These are phyloP conservation scores for Leptographium galeiforme DNA, from an alignment of 2,329 filamentous ascomycete genomes.

Conservation along the genomic window DNA sequence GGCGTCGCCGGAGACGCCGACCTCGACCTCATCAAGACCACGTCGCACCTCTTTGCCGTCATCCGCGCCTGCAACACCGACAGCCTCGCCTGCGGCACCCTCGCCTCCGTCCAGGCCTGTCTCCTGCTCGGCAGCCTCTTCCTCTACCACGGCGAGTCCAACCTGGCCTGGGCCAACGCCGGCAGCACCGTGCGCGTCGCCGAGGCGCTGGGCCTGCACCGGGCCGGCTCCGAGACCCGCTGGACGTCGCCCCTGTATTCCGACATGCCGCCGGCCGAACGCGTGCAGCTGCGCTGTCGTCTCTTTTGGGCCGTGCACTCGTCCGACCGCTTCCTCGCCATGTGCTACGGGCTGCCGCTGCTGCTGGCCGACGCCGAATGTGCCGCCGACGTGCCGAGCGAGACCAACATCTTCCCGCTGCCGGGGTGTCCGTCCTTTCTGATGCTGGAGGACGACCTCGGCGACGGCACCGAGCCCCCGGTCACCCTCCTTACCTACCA, in stretches of 20 bases:
- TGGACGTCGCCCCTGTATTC: neutral
- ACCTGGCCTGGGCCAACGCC: neutral
- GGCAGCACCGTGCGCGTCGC: neutral
- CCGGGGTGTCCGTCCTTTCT: neutral
- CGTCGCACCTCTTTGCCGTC: neutral
- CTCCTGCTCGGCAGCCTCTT: neutral
- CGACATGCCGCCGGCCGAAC: neutral
- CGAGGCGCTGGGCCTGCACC: neutral
- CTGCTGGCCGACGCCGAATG: neutral
- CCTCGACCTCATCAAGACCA: neutral
- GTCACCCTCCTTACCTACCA: neutral
- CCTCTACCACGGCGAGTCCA: slow-evolving; percentile 1
- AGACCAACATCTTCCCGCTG: neutral
- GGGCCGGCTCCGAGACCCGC: neutral
- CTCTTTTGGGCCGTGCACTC: neutral
- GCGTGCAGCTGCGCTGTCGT: neutral
- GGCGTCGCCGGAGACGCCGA: neutral
- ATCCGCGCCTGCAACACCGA: neutral
- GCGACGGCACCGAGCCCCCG: neutral
- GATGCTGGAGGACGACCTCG: neutral
- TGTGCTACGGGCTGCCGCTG: neutral
- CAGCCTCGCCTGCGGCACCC: neutral
- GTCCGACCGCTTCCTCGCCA: neutral
- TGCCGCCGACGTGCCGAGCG: neutral
- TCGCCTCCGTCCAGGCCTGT: neutral